A percentile compares a stretch with the other conserved stretches of the same genome.
Conservation (phyloP, 192 early-diverging fungal species). For the Coemansia sp. region DNA sequence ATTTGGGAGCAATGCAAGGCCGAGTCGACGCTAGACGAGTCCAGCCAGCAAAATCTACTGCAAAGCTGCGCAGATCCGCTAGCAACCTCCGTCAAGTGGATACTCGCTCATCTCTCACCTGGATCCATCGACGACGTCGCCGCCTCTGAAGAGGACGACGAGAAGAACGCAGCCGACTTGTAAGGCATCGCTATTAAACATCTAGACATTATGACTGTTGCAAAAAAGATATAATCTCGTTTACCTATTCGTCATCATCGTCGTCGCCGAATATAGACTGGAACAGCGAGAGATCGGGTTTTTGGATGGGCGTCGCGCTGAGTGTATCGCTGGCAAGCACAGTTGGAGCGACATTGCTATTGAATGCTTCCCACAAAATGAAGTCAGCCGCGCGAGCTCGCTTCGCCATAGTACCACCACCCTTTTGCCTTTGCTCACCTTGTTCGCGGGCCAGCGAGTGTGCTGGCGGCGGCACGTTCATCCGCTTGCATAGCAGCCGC, state of each 20-base stretch:
- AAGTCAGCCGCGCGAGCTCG: conserved; percentile 33
- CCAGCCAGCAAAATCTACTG: background rate
- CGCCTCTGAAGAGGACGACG: background rate
- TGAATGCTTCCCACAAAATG: conserved; percentile 6
- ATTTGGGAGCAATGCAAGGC: conserved; percentile 9
- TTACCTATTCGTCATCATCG: background rate
- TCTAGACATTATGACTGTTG: background rate
- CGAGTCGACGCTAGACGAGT: background rate
- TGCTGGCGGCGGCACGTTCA: conserved; percentile 19
- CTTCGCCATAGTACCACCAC: background rate
- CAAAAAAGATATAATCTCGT: background rate
- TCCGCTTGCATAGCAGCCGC: conserved; percentile 36
- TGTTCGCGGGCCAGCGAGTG: background rate
- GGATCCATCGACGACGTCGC: background rate
- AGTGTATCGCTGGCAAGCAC: conserved; percentile 14
- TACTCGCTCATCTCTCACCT: background rate
- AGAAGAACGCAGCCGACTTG: conserved; percentile 4
- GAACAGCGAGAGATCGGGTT: conserved; percentile 27
- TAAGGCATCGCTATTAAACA: background rate
- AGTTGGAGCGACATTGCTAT: background rate
- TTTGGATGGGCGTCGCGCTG: background rate
- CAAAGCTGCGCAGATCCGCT: background rate
- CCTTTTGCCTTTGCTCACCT: background rate
- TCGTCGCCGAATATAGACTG: conserved; percentile 32
- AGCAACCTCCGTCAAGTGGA: background rate